Base-by-base conservation (phyloP, 768 basidiomycete genomes). In the Russula brevipes region DNA sequence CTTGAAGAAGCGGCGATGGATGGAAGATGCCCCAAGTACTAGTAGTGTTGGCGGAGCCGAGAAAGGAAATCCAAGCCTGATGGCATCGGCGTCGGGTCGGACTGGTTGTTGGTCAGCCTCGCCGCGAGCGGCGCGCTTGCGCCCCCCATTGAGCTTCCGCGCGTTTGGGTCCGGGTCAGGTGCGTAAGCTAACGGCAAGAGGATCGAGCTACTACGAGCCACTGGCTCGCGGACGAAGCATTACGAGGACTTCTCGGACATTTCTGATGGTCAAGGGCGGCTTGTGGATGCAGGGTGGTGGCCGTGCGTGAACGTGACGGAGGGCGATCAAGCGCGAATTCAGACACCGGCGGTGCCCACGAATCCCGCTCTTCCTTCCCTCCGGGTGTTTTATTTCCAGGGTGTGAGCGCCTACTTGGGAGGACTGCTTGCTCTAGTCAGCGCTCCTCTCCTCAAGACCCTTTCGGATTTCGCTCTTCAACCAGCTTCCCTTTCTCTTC, bases 91-190 rank as follows among this genome's bases (percentile, higher is more conserved):
- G 24, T 64, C 58, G 8, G 19, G 30, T 31, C 38, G 50, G 19
- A 31, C 2, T 0, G 30, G 36, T 24, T 16, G 36, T 35, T 30
- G 12, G 36, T 5, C 5, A 44, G 16, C 17, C 10, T 47, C 8
- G 24, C 10, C 5, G 38, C 24, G 11, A 39, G 38, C 2, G 39
- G 33, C 17, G 39, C 12, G 46, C 39, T 24, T 36, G 42, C n/a
- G 73, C 89, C 66, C 24, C 24, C 24, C 86, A 91, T 73, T 19
- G 38, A 24, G 19, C 6, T 33, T 12, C 79, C 84, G 5, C 73
- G 89, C 47, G 69, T 91, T 24, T 93, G 89, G 89, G 70, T 89
- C 24, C 93, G 91, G 89, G 76, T 75, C 63, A 75, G 80, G 30
- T 85, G 81, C 69, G 78, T 79, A 7, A 77, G 77, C 16, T 14